Percentiles rank a stretch among this genome's conserved stretches.
Evolutionary conservation across 352 stramenopile genomes (phyloP).

Genomic region (Pythium myriotylum): DNA sequence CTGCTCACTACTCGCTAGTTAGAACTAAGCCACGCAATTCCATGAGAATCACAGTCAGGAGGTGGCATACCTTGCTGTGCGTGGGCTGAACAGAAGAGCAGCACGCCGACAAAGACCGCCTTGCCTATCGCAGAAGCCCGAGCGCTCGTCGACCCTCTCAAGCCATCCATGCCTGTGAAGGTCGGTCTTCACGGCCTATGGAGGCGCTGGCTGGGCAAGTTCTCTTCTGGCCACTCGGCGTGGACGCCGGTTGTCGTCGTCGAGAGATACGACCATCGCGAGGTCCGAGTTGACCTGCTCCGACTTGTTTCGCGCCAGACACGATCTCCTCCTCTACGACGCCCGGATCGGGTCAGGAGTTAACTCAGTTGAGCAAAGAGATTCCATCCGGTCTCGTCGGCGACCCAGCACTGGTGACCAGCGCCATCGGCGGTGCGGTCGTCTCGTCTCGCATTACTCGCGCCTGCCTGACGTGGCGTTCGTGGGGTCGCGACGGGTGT

Average conservation of each 20-base stretch:
- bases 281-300: too few relatives aligned
- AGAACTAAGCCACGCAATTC: too few relatives aligned
- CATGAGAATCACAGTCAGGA: too few relatives aligned
- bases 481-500: neutral
- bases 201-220: constrained; percentile 2
- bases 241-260: constrained; percentile 9
- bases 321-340: too few relatives aligned
- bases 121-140: too few relatives aligned
- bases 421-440: constrained; percentile 9
- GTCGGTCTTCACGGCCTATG: neutral
- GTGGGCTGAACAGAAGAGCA: too few relatives aligned
- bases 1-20: too few relatives aligned
- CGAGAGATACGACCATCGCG: neutral
- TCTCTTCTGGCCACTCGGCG: constrained; percentile 9
- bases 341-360: too few relatives aligned
- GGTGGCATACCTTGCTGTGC: too few relatives aligned
- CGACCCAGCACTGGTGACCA: constrained; percentile 6
- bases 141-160: neutral
- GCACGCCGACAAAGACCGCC: too few relatives aligned
- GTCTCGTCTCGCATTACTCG: constrained; percentile 13
- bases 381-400: neutral
- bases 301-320: too few relatives aligned
- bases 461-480: constrained; percentile 5
- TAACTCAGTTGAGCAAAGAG: neutral
- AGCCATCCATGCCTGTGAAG: neutral